Base-by-base conservation (phyloP, 2,329 filamentous ascomycete genomes). In the Trichoderma aggressivum region DNA sequence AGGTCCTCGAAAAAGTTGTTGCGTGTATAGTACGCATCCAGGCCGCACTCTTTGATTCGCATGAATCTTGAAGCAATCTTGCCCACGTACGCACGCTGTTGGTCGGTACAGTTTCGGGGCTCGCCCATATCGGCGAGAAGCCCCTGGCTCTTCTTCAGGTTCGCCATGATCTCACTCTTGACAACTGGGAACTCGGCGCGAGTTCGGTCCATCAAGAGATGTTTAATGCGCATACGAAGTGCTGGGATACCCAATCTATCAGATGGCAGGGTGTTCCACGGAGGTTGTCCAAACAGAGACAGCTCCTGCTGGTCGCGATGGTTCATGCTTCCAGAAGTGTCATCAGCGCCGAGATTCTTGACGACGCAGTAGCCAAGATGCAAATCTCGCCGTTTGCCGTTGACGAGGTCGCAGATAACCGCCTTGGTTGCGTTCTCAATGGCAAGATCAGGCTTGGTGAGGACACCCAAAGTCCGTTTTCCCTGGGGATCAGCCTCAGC, bases 401-500 rank as follows among this genome's bases (percentile, higher is more conserved):
- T 59, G 0, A 86, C 79, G 0, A 86, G 80, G 5, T 86, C 80
- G 3, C 83, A 77, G 1, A 84, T 78, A 1, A 80, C 80, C 0
- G 78, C 75, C 30, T 83, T 78, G 0, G 78, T 82, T 0, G 79
- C 79, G 0, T 76, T 70, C 61, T 87, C 85, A 0, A 76, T 76
- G 0, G 85, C 84, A 0, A 90, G 79, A 70, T 92, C 89, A 0
- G 88, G 86, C 73, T 91, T 91, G 0, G 89, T 91, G 0, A 91
- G 80, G 0, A 87, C 82, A 0, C 83, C 84, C 8, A 87, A 75
- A 0, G 85, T 87, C 0, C 85, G 73, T 5, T 76, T 72, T 0
- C 85, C 84, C 0, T 79, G 69, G 0, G 81, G 80, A 14, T 87
- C 86, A 0, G 71, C 79, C 0, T 79, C 77, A 2, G 79, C 77